Evolutionary conservation across 2,329 filamentous ascomycete genomes (phyloP), one percentile per base, ranked within the genome.

Genomic region (Colletotrichum truncatum): DNA sequence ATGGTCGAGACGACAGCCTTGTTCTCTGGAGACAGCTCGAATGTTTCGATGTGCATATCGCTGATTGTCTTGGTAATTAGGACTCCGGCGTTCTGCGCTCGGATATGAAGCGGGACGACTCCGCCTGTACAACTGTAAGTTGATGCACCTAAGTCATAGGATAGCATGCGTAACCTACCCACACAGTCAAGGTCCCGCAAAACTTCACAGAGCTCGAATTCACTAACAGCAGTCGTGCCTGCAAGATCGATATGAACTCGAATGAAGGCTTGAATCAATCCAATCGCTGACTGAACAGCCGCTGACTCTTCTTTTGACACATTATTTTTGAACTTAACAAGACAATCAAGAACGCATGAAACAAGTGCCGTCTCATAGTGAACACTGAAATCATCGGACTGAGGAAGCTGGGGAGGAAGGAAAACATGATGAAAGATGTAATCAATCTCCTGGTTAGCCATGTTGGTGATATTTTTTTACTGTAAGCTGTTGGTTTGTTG

Each of bases 61-160:
- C 67, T n/a, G 3, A 30, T 28, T 4, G 36, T 28, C 16, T 57
- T 72, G 21, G 63, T 68, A 28, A 79, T 68, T 2, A 80, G 18
- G 0, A 80, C 25, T 1, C 72, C 78, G 0, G 76, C 75, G 53
- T 81, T 81, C 58, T 81, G 78, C 1, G 63, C 69, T 4, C 52
- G 34, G n/a, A 80, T 54, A 32, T 76, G 64, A 6, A 78, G 54
- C 0, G 73, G n/a, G n/a, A n/a, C 69, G n/a, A 76, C 55, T 8
- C 30, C 11, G 10, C 53, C 55, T 30, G 41, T 16, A 12, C 10
- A 23, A 14, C 7, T n/a, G 38, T 41, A 18, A 41, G 16, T 21
- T 38, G 12, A 38, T n/a, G 6, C 12, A 38, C 34, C 7, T 3
- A n/a, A 2, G 14, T n/a, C 6, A 38, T 2, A 16, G 12, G 6